Percentiles rank a stretch among this genome's conserved stretches.
phyloP scores from a whole-genome alignment of 2,329 filamentous ascomycete species.

The Chrysoporthe austroafricana region DNA sequence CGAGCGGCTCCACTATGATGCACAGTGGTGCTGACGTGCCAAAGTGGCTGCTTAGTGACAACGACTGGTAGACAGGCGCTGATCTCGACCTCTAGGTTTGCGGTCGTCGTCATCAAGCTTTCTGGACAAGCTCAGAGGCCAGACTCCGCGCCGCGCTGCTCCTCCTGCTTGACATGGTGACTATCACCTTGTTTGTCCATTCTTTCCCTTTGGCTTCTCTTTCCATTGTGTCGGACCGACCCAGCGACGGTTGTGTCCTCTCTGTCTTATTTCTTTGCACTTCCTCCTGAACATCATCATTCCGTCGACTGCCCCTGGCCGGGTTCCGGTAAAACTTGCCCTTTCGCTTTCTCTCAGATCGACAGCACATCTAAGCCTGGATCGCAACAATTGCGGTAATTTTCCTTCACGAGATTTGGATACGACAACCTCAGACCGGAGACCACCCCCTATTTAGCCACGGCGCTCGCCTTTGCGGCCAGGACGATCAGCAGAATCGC shows the following conservation, averaged over 20 bases:
- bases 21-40: constrained; percentile 5
- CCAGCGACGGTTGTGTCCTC: not conserved
- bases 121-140: not conserved
- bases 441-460: constrained; percentile 4
- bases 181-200: not conserved
- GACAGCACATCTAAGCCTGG: constrained; percentile 17
- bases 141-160: not conserved
- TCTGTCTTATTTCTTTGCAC: constrained; percentile 3
- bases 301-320: constrained; percentile 24
- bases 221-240: not conserved
- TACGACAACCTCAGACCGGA: not conserved
- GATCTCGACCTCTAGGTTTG: not conserved
- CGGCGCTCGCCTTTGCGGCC: constrained; percentile 9
- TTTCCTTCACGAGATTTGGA: constrained; percentile 3
- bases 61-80: constrained; percentile 7
- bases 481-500: constrained; percentile 3
- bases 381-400: constrained; percentile 9
- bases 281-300: constrained; percentile 28
- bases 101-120: not conserved
- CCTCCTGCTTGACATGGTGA: not conserved
- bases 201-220: constrained; percentile 1
- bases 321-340: constrained; percentile 23
- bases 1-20: constrained; percentile 11
- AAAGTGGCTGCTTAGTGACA: constrained; percentile 4
- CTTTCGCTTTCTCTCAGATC: constrained; percentile 14